Percentiles rank a stretch among this genome's conserved stretches.
phyloP scores from a whole-genome alignment of 441 rosid genomes.

The Jatropha podagrica region DNA sequence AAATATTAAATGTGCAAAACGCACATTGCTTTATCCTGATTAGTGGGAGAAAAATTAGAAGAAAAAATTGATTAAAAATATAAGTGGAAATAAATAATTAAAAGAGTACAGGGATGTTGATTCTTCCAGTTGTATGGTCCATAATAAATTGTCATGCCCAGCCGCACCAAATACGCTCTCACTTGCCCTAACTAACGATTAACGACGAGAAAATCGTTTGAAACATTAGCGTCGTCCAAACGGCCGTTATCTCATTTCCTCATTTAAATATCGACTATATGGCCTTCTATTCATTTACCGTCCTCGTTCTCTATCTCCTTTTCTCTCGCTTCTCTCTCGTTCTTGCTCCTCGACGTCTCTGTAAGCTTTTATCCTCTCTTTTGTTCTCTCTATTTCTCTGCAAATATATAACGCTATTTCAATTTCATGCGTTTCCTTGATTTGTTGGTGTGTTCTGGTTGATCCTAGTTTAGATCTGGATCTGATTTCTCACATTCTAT shows the following conservation, averaged over 20 bases:
- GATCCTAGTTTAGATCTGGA: constrained; percentile 13
- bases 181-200: constrained; percentile 1
- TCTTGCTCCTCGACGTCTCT: constrained; percentile 1
- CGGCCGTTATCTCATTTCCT: not conserved
- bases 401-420: not conserved
- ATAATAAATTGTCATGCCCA: not conserved
- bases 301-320: not conserved
- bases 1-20: too few relatives aligned
- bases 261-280: not conserved
- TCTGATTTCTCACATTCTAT: not conserved
- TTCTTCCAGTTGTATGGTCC: not conserved
- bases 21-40: too few relatives aligned
- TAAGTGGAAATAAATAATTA: not conserved
- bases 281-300: not conserved
- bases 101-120: not conserved
- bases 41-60: not conserved
- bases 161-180: not conserved
- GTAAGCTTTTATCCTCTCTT: constrained; percentile 2
- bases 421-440: not conserved
- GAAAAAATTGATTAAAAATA: not conserved
- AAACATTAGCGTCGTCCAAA: not conserved
- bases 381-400: too few relatives aligned
- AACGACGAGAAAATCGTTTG: not conserved
- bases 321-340: not conserved
- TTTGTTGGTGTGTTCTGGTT: not conserved